phyloP scores from a whole-genome alignment of 768 basidiomycete species.

The Stropharia rugosoannulata region DNA sequence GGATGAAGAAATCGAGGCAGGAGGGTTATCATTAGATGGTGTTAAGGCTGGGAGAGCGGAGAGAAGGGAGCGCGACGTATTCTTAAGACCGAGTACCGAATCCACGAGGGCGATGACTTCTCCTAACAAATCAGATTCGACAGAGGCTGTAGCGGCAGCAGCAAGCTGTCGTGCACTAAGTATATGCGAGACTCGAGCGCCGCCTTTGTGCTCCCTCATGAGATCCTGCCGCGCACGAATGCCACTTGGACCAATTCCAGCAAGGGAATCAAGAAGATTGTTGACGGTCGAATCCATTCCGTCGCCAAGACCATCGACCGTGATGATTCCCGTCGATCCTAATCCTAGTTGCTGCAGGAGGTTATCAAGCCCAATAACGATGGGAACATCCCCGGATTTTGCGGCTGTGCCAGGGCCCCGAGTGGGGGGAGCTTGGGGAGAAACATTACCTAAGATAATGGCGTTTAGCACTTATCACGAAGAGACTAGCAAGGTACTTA shows the following conservation, averaged over 20 bases:
- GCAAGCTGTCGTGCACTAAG: conserved; percentile 3
- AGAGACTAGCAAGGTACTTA: not conserved
- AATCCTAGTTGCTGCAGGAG: conserved; percentile 21
- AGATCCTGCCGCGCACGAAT: conserved; percentile 1
- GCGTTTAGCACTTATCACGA: not conserved
- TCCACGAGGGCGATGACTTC: conserved; percentile 13
- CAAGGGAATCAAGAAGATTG: conserved; percentile 18
- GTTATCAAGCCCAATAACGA: conserved; percentile 23
- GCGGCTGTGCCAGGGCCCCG: conserved; percentile 2
- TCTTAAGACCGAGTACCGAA: conserved; percentile 13
- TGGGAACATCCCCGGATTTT: conserved; percentile 12
- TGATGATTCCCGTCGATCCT: conserved; percentile 11
- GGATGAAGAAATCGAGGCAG: not conserved
- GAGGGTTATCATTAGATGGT: not conserved
- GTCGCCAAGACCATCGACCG: conserved; percentile 20
- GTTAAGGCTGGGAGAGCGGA: not conserved
- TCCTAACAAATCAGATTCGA: conserved; percentile 1
- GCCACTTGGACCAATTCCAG: conserved; percentile 20
- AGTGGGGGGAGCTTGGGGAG: not conserved
- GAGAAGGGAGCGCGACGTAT: not conserved
- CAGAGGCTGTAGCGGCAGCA: conserved; percentile 1
- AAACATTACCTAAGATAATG: not conserved
- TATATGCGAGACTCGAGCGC: not conserved
- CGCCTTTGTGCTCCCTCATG: not conserved
- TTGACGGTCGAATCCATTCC: conserved; percentile 17